Conservation (phyloP, 352 stramenopile species). For the Pythium coloratum region DNA sequence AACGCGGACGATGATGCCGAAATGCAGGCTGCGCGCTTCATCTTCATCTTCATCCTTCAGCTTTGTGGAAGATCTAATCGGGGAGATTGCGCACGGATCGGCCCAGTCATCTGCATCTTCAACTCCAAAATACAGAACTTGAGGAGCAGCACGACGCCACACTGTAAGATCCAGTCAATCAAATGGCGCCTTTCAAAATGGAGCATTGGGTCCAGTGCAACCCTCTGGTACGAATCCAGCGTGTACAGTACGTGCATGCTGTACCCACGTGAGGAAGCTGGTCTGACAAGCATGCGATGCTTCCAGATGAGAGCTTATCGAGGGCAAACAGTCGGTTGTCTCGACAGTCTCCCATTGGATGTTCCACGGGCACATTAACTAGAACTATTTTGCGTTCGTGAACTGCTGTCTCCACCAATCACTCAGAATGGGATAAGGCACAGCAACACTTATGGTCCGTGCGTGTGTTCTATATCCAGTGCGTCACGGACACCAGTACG, state of each 20-base stretch:
- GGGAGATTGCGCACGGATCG: not conserved
- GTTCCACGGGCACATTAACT: too few relatives aligned
- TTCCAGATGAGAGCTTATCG: too few relatives aligned
- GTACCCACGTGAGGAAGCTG: not conserved
- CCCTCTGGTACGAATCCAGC: not conserved
- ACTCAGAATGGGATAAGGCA: too few relatives aligned
- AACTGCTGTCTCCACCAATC: too few relatives aligned
- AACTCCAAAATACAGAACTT: not conserved
- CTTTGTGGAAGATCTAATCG: not conserved
- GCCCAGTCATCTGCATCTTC: slow-evolving; percentile 2
- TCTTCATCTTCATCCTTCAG: not conserved
- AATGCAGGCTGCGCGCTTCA: not conserved
- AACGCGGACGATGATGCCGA: not conserved
- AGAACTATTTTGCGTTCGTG: too few relatives aligned
- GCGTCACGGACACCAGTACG: too few relatives aligned
- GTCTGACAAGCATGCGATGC: not conserved
- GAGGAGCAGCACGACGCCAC: not conserved
- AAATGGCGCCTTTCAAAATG: not conserved
- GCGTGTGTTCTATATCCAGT: too few relatives aligned
- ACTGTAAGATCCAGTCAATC: too few relatives aligned
- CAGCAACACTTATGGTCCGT: too few relatives aligned
- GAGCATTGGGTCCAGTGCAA: not conserved
- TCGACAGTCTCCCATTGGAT: too few relatives aligned
- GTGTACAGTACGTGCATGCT: not conserved
- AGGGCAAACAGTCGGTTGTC: too few relatives aligned